Evolutionary conservation across 768 basidiomycete genomes (phyloP).

Genomic region (Tylopilus subfusipes): DNA sequence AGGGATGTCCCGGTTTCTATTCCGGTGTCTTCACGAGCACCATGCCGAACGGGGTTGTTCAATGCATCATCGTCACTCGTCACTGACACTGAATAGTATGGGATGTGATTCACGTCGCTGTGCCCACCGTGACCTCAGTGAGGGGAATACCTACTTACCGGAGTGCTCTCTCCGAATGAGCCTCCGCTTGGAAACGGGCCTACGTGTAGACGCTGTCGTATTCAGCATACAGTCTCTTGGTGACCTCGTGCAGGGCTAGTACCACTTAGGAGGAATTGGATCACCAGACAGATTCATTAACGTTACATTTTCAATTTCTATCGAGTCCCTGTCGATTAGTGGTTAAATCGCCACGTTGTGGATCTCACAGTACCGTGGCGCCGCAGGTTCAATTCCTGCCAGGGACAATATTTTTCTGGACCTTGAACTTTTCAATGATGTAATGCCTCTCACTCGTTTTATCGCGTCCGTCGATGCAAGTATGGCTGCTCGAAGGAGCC

Average conservation of each 20-base stretch:
- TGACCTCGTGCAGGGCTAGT: neutral
- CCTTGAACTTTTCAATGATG: too few species aligned
- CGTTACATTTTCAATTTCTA: too few species aligned
- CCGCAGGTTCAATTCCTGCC: conserved; percentile 39
- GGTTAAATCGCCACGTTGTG: conserved; percentile 43
- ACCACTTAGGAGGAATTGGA: neutral
- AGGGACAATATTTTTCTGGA: conserved; percentile 29
- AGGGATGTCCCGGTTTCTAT: neutral
- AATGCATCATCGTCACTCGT: neutral
- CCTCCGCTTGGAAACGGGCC: neutral
- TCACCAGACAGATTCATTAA: neutral
- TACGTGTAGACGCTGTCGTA: conserved; percentile 9
- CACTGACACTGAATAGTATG: conserved; percentile 1
- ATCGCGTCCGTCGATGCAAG: neutral
- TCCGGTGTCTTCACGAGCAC: neutral
- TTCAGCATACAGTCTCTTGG: neutral
- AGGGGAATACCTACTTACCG: neutral
- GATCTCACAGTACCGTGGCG: conserved; percentile 34
- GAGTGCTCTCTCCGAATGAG: neutral
- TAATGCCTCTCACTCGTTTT: too few species aligned
- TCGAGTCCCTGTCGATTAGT: conserved; percentile 42
- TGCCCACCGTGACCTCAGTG: too few species aligned
- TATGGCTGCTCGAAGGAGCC: conserved; percentile 19
- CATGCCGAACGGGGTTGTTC: neutral
- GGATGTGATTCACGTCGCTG: neutral